Percentiles rank a stretch among this genome's conserved stretches.
These are phyloP conservation scores for Parasitella parasitica DNA, from an alignment of 371 early-diverging fungal genomes.

Conservation along the genomic window DNA sequence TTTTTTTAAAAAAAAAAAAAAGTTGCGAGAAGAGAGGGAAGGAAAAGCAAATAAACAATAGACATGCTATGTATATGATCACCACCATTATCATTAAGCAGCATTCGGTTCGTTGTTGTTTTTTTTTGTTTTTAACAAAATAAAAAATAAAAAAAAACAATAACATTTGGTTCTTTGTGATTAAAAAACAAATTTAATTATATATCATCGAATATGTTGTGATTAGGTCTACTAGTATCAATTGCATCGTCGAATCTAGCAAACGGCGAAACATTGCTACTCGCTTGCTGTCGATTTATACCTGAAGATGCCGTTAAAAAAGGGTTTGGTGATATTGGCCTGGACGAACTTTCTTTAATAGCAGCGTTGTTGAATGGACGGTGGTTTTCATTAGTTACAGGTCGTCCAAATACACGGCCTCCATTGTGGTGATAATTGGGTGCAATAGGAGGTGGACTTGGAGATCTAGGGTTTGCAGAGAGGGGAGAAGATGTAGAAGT, in stretches of 20 bases:
- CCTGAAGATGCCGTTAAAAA: conserved; percentile 9
- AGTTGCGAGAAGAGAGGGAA: not conserved
- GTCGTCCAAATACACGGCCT: conserved; percentile 37
- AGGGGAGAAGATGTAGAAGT: not conserved
- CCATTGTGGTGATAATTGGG: not conserved
- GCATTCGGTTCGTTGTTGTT: not conserved
- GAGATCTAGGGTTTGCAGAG: not conserved
- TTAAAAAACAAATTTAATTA: not conserved
- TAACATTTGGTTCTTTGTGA: not conserved
- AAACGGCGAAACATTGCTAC: conserved; percentile 21
- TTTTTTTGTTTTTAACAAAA: not conserved
- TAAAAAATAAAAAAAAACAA: too few relatives aligned
- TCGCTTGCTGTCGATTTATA: conserved; percentile 1
- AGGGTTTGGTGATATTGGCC: conserved; percentile 34
- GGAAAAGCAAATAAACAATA: not conserved
- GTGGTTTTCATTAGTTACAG: conserved; percentile 5
- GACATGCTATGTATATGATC: not conserved
- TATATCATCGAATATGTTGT: conserved; percentile 11
- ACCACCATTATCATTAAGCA: not conserved
- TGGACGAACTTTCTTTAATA: conserved; percentile 10
- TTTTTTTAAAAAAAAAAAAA: not conserved
- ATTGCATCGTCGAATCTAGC: conserved; percentile 7
- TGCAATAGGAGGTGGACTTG: not conserved
- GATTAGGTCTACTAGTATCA: conserved; percentile 1
- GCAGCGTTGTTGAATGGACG: not conserved